Conservation (phyloP, 768 basidiomycete genomes). For the Amanita jacksonii region DNA sequence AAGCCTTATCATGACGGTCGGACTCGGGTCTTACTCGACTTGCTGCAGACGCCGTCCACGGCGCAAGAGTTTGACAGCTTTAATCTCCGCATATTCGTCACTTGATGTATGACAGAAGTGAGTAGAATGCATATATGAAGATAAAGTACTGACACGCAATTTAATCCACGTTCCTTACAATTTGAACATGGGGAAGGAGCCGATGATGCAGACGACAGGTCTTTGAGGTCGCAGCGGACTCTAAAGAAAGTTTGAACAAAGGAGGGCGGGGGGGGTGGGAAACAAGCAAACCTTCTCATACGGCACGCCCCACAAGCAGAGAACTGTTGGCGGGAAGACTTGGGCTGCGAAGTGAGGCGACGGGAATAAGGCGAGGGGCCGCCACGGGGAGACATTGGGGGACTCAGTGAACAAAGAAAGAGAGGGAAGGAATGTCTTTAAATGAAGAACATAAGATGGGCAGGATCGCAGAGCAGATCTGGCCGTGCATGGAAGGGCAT, state of each 20-base stretch:
- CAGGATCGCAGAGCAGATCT: constrained; percentile 42
- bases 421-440: constrained; percentile 12
- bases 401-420: constrained; percentile 13
- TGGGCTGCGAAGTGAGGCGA: constrained; percentile 50
- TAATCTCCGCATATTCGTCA: constrained; percentile 87
- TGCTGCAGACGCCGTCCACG: constrained; percentile 75
- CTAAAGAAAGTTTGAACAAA: constrained; percentile 27
- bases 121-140: constrained; percentile 2
- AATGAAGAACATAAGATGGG: constrained; percentile 20
- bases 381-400: constrained; percentile 49
- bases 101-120: no score
- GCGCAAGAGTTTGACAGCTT: constrained; percentile 77
- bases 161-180: constrained; percentile 79
- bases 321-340: constrained; percentile 76
- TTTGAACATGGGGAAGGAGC: constrained; percentile 65
- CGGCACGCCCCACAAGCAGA: constrained; percentile 93
- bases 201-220: constrained; percentile 48
- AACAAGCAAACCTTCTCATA: constrained; percentile 56
- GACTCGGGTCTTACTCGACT: constrained; percentile 54
- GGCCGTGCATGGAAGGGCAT: constrained; percentile 16
- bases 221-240: constrained; percentile 91
- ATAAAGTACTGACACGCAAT: constrained; percentile 82
- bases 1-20: not conserved
- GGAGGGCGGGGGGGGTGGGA: constrained; percentile 6
- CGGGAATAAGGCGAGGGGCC: constrained; percentile 36